Evolutionary conservation across 2,329 filamentous ascomycete genomes (phyloP).

Genomic region (Apiospora malaysiana): DNA sequence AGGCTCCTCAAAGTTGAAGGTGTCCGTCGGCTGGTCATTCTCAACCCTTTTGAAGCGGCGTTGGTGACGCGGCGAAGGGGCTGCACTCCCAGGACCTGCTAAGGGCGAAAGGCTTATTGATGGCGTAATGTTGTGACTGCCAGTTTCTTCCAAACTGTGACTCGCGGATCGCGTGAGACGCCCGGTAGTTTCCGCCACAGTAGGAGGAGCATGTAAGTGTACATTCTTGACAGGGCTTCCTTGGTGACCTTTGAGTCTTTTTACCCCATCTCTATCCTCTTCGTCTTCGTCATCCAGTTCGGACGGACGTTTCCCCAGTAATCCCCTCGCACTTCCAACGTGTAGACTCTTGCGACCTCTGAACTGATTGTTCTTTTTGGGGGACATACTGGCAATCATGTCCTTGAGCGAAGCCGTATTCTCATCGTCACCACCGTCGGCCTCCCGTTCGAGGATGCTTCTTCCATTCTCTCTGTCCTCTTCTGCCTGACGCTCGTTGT

Average conservation of each 20-base stretch:
- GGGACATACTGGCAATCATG: slow-evolving; percentile 79
- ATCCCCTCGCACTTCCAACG: slow-evolving; percentile 73
- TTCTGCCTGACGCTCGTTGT: slow-evolving; percentile 66
- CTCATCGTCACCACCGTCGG: slow-evolving; percentile 59
- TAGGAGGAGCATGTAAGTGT: slow-evolving; percentile 70
- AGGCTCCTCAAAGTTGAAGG: slow-evolving; percentile 51
- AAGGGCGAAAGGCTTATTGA: slow-evolving; percentile 54
- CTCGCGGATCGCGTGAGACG: slow-evolving; percentile 57
- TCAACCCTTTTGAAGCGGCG: slow-evolving; percentile 61
- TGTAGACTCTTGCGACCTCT: slow-evolving; percentile 78
- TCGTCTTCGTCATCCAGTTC: slow-evolving; percentile 73
- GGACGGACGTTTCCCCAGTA: slow-evolving; percentile 75
- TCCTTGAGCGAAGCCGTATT: slow-evolving; percentile 72
- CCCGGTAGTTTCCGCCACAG: slow-evolving; percentile 69
- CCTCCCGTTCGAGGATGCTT: slow-evolving; percentile 60
- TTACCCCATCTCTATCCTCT: slow-evolving; percentile 66
- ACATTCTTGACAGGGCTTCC: slow-evolving; percentile 80
- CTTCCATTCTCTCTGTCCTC: slow-evolving; percentile 65
- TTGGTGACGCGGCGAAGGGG: slow-evolving; percentile 62
- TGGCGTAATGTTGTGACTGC: slow-evolving; percentile 44
- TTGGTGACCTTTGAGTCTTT: slow-evolving; percentile 74
- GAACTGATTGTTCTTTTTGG: slow-evolving; percentile 62
- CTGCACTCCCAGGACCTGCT: slow-evolving; percentile 44
- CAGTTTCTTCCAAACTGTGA: slow-evolving; percentile 51
- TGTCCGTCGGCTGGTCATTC: slow-evolving; percentile 51